These are phyloP conservation scores for Pleurotus ostreatus DNA, from an alignment of 768 basidiomycete genomes.

Conservation along the genomic window DNA sequence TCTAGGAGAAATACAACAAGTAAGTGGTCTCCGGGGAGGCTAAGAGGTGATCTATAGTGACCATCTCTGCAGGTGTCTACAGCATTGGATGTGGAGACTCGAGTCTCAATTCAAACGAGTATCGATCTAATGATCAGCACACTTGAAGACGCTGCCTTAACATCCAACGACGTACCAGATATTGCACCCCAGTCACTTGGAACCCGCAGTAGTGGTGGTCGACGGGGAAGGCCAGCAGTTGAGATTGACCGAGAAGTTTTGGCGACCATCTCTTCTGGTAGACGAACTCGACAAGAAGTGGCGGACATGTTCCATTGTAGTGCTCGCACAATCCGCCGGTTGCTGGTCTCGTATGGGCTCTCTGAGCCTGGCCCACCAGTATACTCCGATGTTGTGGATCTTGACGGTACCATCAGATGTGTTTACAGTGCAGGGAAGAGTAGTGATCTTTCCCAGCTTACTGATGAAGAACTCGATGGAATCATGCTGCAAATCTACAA, in stretches of 20 bases:
- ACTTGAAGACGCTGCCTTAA: constrained; percentile 7
- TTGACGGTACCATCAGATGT: constrained; percentile 7
- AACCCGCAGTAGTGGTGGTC: constrained; percentile 9
- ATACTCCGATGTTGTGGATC: constrained; percentile 10
- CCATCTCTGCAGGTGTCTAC: background rate
- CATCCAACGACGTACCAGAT: constrained; percentile 11
- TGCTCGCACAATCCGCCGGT: constrained; percentile 13
- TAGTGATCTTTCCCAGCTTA: constrained; percentile 8
- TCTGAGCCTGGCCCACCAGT: constrained; percentile 15
- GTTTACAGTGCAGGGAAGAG: constrained; percentile 9
- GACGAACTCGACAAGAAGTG: constrained; percentile 9
- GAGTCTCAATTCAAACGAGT: background rate
- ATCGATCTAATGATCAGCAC: constrained; percentile 10
- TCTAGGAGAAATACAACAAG: background rate
- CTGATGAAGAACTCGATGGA: constrained; percentile 20
- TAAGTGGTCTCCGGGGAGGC: background rate
- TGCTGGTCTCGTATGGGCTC: constrained; percentile 14
- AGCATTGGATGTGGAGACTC: background rate
- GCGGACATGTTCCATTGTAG: constrained; percentile 10
- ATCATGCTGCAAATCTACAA: constrained; percentile 16
- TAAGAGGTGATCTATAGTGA: background rate
- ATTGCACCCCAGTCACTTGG: background rate
- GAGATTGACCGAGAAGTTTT: constrained; percentile 18
- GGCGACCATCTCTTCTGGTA: constrained; percentile 5
- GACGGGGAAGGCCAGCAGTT: constrained; percentile 18